These are phyloP conservation scores for Sarocladiaceae sp. DNA, from an alignment of 2,329 filamentous ascomycete species.

Conservation along the genomic window DNA sequence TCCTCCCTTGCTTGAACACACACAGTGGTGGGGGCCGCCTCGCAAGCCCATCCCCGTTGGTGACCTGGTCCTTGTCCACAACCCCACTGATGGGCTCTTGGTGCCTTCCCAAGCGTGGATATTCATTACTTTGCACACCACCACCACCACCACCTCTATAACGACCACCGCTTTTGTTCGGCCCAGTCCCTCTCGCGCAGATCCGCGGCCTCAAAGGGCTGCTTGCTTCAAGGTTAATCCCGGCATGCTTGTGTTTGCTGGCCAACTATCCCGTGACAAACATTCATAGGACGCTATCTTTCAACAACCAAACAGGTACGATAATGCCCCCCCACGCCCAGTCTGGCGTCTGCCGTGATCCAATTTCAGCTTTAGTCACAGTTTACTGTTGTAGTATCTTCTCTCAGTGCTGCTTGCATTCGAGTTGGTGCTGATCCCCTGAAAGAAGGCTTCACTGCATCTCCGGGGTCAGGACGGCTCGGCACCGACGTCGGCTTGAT, in stretches of 20 bases:
- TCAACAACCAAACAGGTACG: background rate
- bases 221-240: conserved; percentile 3
- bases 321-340: background rate
- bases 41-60: background rate
- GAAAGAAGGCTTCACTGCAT: no score
- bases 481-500: background rate
- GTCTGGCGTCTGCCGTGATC: background rate
- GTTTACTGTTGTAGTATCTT: background rate
- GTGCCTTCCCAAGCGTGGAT: background rate
- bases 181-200: conserved; percentile 1
- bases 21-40: background rate
- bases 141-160: background rate
- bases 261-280: no score
- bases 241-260: background rate
- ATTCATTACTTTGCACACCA: background rate
- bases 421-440: background rate
- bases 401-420: no score
- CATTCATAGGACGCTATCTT: background rate
- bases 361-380: background rate
- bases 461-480: background rate
- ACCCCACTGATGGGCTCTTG: background rate
- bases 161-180: background rate
- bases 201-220: background rate
- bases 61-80: background rate
- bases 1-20: background rate